Evolutionary conservation across 306 rosid genomes (phyloP), one percentile per base, ranked within the genome.

Genomic region (Albizia julibrissin): DNA sequence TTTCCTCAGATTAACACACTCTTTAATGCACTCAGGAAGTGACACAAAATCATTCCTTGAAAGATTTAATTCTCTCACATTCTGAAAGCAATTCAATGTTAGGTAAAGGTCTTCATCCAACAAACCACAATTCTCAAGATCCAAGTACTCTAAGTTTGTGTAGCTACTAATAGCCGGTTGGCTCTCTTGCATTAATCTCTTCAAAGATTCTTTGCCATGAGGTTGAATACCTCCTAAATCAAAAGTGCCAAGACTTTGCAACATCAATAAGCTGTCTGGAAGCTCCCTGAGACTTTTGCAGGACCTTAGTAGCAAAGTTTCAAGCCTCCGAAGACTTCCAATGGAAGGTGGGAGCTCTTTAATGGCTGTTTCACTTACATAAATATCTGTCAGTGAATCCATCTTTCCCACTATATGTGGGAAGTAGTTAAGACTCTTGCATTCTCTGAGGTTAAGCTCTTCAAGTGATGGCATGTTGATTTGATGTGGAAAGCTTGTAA

Each of bases 241-340:
- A 42, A 42, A 31, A 21, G 6, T 10, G 52, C 29, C 21, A 21
- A 43, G 56, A 43, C 14, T 43, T 43, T 43, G 34, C 58, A 71
- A 71, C n/a, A n/a, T 22, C 56, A 71, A 43, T 43, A 71, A 22
- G 56, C 34, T 71, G 50, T 11, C 43, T 71, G 83, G 83, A 65
- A 79, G 44, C 29, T 24, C 11, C 31, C 75, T 71, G 13, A 42
- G 37, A 22, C 11, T 42, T 34, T 15, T 12, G 39, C 18, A 21
- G 27, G 8, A 40, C 3, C 21, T 40, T 7, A 71, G 5, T 22
- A 24, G 9, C 47, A 71, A 13, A 13, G 0, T 0, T 1, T 12
- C 2, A 24, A n/a, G 37, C 37, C 6, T 16, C 1, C 12, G 6
- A 24, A 24, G 66, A 24, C 24, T 22, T 59, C 33, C 66, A 59